Conservation (phyloP, 768 basidiomycete species). For the Daedaleopsis nitida region DNA sequence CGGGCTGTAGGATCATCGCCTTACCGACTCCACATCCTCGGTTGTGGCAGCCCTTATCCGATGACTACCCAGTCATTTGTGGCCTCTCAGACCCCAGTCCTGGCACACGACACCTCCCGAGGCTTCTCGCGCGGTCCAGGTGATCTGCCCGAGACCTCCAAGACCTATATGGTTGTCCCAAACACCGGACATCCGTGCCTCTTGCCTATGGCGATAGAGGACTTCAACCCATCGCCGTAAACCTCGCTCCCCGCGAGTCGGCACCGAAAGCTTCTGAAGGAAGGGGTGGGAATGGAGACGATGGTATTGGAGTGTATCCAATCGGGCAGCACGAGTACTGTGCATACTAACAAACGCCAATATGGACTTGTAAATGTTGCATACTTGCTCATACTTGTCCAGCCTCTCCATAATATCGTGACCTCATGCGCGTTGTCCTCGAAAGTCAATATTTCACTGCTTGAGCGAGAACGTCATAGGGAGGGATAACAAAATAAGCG, state of each 20-base stretch:
- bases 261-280: neutral
- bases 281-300: neutral
- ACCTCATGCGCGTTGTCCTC: too few relatives aligned
- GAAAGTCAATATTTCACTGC: too few relatives aligned
- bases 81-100: too few relatives aligned
- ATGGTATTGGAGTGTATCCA: neutral
- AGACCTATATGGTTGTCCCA: neutral
- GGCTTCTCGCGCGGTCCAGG: neutral
- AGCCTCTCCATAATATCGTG: too few relatives aligned
- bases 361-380: neutral
- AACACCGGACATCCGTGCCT: neutral
- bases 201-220: neutral
- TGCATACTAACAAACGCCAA: neutral
- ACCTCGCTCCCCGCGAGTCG: constrained; percentile 1
- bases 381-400: neutral
- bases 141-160: neutral
- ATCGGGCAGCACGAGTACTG: neutral
- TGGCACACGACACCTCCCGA: neutral
- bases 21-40: neutral
- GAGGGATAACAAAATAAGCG: neutral
- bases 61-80: too few relatives aligned
- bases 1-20: constrained; percentile 15
- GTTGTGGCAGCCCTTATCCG: neutral
- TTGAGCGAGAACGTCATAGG: too few relatives aligned
- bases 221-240: neutral